These are phyloP conservation scores for Stentor coeruleus DNA, from an alignment of 73 alveolate species.

Conservation along the genomic window DNA sequence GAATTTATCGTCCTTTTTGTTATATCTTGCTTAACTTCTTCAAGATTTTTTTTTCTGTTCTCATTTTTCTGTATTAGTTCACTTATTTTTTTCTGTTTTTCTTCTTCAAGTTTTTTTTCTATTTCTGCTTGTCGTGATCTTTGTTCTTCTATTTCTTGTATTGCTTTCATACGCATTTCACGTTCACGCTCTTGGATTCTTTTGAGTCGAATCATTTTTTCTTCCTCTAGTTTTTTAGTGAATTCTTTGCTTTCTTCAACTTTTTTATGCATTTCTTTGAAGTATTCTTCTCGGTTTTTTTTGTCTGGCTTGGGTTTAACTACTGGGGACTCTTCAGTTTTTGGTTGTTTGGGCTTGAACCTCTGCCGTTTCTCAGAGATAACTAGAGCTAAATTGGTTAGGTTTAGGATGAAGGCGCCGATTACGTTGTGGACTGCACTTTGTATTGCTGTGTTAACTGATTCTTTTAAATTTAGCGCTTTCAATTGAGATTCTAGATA, in stretches of 20 bases:
- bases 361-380: not conserved
- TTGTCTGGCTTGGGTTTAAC: not conserved
- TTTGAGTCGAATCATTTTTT: not conserved
- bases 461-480: not conserved
- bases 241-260: slow-evolving; percentile 2
- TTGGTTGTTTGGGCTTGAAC: not conserved
- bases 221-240: slow-evolving; percentile 11
- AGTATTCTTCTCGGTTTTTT: not conserved
- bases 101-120: slow-evolving; percentile 24
- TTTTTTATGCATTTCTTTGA: not conserved
- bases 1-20: not conserved
- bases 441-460: not conserved
- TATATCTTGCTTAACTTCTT: slow-evolving; percentile 6
- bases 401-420: not conserved
- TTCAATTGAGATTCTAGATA: not conserved
- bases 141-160: slow-evolving; percentile 25
- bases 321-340: not conserved
- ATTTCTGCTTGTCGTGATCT: not conserved
- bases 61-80: not conserved
- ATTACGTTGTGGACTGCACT: not conserved
- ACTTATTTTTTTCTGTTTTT: slow-evolving; percentile 13
- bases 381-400: not conserved
- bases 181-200: slow-evolving; percentile 33
- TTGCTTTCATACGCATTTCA: not conserved
- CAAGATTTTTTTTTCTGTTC: slow-evolving; percentile 27